Evolutionary conservation across 306 rosid genomes (phyloP), one percentile per base, ranked within the genome.

Genomic region (Prosopis cineraria): DNA sequence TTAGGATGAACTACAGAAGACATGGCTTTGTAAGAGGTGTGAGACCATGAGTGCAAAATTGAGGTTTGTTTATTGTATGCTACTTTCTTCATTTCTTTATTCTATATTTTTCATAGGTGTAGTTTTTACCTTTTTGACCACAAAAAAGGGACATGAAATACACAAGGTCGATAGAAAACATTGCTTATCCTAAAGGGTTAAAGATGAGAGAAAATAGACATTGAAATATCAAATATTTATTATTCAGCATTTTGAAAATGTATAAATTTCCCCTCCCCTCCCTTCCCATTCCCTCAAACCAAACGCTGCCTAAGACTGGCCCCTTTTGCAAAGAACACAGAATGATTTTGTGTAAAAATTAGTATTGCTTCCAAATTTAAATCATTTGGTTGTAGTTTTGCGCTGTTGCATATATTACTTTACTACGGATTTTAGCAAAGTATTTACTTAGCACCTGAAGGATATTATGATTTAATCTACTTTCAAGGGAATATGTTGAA

Each of bases 21-120:
- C 91, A 39, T 93, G 97, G 97, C 96, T 96, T 30, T 91, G 96
- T 84, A 93, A 91, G 89, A 90, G 97, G 77, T 93, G 98, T 48
- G 96, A 86, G 85, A 90, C 98, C 82, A 93, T 95, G 91, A 91
- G 90, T 66, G 97, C 91, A 1, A 95, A 93, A 86, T 82, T 93
- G 86, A 91, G 98, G 99, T 95, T 76, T 39, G 97, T 80, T 48
- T 72, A 20, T 13, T 50, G 66, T 69, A 40, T 48, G 10, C 73
- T 47, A 36, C 73, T 30, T 20, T 58, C n/a, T 48, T 67, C n/a
- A 60, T 73, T 77, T 77, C 66, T 22, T 41, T 59, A 48, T 77
- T 73, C 58, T 73, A 69, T 17, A 44, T 47, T 59, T 41, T 70
- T 44, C 27, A 33, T 22, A 24, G 12, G 34, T 27, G 34, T 41